These are phyloP conservation scores for Arthrinium phaeospermum DNA, from an alignment of 2,329 filamentous ascomycete species.

Conservation along the genomic window DNA sequence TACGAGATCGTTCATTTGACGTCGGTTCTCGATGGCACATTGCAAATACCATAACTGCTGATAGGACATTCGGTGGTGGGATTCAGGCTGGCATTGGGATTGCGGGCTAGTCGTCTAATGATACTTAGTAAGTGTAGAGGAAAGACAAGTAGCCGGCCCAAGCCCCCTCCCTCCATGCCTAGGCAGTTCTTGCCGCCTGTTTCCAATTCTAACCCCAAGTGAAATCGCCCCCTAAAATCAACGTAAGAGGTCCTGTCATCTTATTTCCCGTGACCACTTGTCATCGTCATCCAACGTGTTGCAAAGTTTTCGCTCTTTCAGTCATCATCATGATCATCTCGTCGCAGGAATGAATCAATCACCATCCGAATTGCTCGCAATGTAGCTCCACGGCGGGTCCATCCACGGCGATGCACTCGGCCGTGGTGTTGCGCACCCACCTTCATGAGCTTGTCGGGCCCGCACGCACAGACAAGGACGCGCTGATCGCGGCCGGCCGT, in stretches of 20 bases:
- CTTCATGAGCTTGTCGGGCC: slow-evolving; percentile 51
- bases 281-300: neutral
- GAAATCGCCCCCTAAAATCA: neutral
- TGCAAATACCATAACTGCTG: neutral
- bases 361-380: slow-evolving; percentile 57
- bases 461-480: slow-evolving; percentile 54
- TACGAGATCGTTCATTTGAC: neutral
- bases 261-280: neutral
- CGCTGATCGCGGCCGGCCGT: slow-evolving; percentile 40
- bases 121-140: neutral
- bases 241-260: neutral
- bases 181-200: neutral
- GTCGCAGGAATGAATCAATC: slow-evolving; percentile 16
- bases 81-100: neutral
- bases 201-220: neutral
- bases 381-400: slow-evolving; percentile 58
- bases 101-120: neutral
- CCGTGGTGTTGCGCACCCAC: slow-evolving; percentile 51
- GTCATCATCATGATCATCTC: neutral
- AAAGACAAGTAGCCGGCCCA: neutral
- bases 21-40: neutral
- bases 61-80: neutral
- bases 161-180: neutral
- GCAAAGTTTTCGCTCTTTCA: neutral
- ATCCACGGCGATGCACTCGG: slow-evolving; percentile 47